phyloP scores from a whole-genome alignment of 768 basidiomycete species.

The Boletus tomentosulus region DNA sequence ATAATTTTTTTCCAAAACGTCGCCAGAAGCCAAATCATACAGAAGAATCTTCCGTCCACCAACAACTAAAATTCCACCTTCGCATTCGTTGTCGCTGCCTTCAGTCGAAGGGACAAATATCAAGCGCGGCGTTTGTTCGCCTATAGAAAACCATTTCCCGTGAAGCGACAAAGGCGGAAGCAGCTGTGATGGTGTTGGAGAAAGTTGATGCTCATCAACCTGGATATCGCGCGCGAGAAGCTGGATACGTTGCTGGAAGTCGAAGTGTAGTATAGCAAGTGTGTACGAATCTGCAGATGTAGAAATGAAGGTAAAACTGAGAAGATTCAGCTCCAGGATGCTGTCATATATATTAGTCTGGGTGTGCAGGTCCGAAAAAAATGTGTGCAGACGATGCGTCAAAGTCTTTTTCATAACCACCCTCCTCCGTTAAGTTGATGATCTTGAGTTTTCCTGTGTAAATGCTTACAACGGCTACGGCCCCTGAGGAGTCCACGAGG shows the following conservation, averaged over 20 bases:
- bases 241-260: slow-evolving; percentile 59
- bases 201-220: slow-evolving; percentile 40
- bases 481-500: slow-evolving; percentile 60
- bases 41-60: slow-evolving; percentile 64
- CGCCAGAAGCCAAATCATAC: slow-evolving; percentile 50
- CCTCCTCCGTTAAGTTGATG: slow-evolving; percentile 48
- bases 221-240: slow-evolving; percentile 57
- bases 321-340: slow-evolving; percentile 62
- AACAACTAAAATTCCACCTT: slow-evolving; percentile 69
- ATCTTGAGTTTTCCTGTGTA: slow-evolving; percentile 71
- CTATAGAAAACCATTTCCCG: slow-evolving; percentile 38
- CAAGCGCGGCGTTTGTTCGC: slow-evolving; percentile 39
- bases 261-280: slow-evolving; percentile 65
- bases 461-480: slow-evolving; percentile 56
- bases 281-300: slow-evolving; percentile 38
- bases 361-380: slow-evolving; percentile 1
- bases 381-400: slow-evolving; percentile 55
- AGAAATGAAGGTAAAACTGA: slow-evolving; percentile 61
- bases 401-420: slow-evolving; percentile 51
- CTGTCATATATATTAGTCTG: slow-evolving; percentile 31
- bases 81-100: slow-evolving; percentile 31
- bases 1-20: slow-evolving; percentile 46
- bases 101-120: slow-evolving; percentile 31
- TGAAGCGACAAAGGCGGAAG: slow-evolving; percentile 54
- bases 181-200: slow-evolving; percentile 44